Evolutionary conservation across 805 yeast species (phyloP).

Genomic region (Lachancea quebecensis): DNA sequence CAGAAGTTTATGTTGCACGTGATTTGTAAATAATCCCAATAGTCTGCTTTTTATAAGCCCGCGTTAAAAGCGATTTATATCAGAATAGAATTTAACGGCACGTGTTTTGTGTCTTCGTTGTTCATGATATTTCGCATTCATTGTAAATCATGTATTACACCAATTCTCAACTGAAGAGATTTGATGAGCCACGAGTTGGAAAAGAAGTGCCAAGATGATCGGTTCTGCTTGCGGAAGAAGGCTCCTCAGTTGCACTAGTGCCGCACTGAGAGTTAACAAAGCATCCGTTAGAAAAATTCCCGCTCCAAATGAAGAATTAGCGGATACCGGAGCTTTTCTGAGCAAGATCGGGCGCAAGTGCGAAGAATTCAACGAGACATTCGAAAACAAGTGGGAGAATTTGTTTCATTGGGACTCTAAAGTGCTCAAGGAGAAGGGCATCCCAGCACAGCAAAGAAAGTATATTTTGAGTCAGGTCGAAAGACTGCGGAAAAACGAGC

Average conservation of each 20-base stretch:
- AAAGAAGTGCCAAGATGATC: background rate
- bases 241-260: constrained; percentile 6
- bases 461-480: constrained; percentile 71
- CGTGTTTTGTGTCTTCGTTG: too few species aligned
- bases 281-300: constrained; percentile 30
- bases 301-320: constrained; percentile 45
- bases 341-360: constrained; percentile 72
- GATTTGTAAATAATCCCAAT: too few species aligned
- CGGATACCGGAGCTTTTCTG: constrained; percentile 70
- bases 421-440: constrained; percentile 66
- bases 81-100: too few species aligned
- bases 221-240: background rate
- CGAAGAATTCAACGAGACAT: constrained; percentile 65
- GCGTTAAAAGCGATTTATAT: too few species aligned
- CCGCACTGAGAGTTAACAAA: constrained; percentile 8
- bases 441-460: constrained; percentile 64
- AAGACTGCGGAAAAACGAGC: constrained; percentile 49
- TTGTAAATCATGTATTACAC: too few species aligned
- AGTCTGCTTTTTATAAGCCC: too few species aligned
- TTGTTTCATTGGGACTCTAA: constrained; percentile 51
- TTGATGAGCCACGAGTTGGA: background rate
- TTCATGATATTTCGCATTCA: too few species aligned
- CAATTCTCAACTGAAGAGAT: background rate
- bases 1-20: too few species aligned
- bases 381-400: constrained; percentile 57